Evolutionary conservation across 179 eudicot genomes (phyloP), one percentile per base, ranked within the genome.

Genomic region (Monotropa hypopitys): DNA sequence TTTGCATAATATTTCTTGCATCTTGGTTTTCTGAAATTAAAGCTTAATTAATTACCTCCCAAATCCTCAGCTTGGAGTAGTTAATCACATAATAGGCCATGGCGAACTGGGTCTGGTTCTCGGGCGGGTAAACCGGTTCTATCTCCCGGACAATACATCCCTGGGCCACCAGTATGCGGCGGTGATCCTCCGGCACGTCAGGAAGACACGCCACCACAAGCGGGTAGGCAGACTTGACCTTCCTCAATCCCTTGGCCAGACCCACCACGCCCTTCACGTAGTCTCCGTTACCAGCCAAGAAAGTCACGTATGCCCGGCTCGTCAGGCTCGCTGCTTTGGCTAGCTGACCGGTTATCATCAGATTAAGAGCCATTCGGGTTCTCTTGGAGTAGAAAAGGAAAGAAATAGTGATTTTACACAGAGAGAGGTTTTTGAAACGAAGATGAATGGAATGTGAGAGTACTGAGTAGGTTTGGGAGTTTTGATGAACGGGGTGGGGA

Each of bases 11-110:
- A n/a, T n/a, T n/a, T n/a, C n/a, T n/a, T n/a, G n/a, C n/a, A n/a
- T n/a, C n/a, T n/a, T n/a, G n/a, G n/a, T n/a, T n/a, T n/a, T n/a
- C n/a, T n/a, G n/a, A n/a, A n/a, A n/a, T n/a, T n/a, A n/a, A n/a
- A n/a, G n/a, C n/a, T n/a, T n/a, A n/a, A n/a, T n/a, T n/a, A n/a
- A n/a, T n/a, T 75, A 62, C 78, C 78, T 75, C 78, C 78, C 71
- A 75, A 40, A 75, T 75, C 1, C 78, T 71, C 10, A 75, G 78
- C 42, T 75, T 75, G 71, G 78, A 75, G 78, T 75, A 75, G 59
- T 75, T 75, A 42, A 75, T 75, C 46, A 75, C 71, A 6, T 46
- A 75, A 13, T 75, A 75, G 30, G 78, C 71, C 78, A 62, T 75
- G 21, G 78, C 71, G n/a, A 62, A 75, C 46, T 63, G 71, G 11